Conservation (phyloP, 2,329 filamentous ascomycete genomes). For the Daldinia eschscholtzii region DNA sequence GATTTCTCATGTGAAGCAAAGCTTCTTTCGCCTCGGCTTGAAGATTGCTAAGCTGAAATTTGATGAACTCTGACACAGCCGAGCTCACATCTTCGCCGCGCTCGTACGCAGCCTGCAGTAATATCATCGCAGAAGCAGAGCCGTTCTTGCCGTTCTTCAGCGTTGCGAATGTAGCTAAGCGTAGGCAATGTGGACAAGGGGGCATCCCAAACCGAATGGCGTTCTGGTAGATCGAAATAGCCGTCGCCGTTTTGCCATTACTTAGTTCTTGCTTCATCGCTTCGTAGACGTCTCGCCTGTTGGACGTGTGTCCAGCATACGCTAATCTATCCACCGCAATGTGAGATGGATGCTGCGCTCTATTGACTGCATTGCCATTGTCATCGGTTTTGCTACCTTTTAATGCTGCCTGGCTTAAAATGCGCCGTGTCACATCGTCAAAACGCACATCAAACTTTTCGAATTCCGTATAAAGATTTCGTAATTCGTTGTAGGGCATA, state of each 20-base stretch:
- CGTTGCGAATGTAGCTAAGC: conserved; percentile 62
- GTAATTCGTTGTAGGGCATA: conserved; percentile 54
- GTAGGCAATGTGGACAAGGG: conserved; percentile 58
- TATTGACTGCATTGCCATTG: background rate
- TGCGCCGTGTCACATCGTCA: conserved; percentile 57
- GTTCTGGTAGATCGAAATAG: conserved; percentile 57
- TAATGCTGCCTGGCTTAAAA: conserved; percentile 54
- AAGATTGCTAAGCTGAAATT: conserved; percentile 44
- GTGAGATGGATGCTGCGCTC: conserved; percentile 10
- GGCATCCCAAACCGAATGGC: conserved; percentile 54
- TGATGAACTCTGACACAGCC: conserved; percentile 51
- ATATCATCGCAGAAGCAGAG: conserved; percentile 52
- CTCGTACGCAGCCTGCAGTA: conserved; percentile 57
- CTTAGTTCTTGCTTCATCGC: conserved; percentile 59
- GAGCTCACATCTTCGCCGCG: conserved; percentile 59
- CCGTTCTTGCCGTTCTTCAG: conserved; percentile 52
- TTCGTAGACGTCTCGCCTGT: conserved; percentile 52
- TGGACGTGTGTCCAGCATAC: conserved; percentile 46
- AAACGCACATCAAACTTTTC: conserved; percentile 51
- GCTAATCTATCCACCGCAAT: conserved; percentile 45
- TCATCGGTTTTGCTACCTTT: conserved; percentile 30
- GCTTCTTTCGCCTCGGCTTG: conserved; percentile 42
- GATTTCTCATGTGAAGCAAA: conserved; percentile 46
- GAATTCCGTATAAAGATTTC: conserved; percentile 54
- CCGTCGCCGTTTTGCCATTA: conserved; percentile 50